Evolutionary conservation across 306 rosid species (phyloP).

Genomic region (Malus sylvestris): DNA sequence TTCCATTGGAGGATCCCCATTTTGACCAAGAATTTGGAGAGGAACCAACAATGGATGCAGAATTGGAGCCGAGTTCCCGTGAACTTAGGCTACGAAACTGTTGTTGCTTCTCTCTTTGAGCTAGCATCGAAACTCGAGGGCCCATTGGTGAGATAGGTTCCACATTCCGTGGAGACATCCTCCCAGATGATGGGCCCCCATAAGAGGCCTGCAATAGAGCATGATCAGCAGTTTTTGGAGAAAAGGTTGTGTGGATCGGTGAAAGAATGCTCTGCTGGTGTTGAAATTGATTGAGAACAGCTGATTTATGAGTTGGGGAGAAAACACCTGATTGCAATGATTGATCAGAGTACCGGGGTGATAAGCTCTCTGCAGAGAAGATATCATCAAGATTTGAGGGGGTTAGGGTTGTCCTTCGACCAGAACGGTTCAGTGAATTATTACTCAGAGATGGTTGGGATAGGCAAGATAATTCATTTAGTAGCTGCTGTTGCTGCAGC

Average conservation of each 20-base stretch:
- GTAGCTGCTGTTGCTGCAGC: constrained; percentile 67
- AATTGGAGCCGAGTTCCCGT: constrained; percentile 70
- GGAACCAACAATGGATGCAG: constrained; percentile 42
- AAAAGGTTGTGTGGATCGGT: constrained; percentile 72
- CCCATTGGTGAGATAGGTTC: constrained; percentile 86
- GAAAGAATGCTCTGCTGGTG: constrained; percentile 81
- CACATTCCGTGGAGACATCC: constrained; percentile 78
- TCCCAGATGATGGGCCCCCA: constrained; percentile 68
- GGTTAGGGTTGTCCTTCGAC: constrained; percentile 59
- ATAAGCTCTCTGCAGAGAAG: constrained; percentile 76
- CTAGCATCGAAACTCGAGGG: constrained; percentile 65
- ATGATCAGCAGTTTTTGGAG: constrained; percentile 63
- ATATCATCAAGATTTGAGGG: constrained; percentile 91
- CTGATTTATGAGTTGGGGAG: constrained; percentile 90
- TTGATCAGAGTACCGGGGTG: constrained; percentile 79
- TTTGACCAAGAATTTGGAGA: constrained; percentile 64
- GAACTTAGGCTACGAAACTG: constrained; percentile 96
- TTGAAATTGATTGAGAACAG: constrained; percentile 77
- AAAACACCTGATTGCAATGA: constrained; percentile 58
- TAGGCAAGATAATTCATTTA: constrained; percentile 59
- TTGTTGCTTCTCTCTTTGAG: constrained; percentile 76
- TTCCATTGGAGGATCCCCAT: constrained; percentile 81
- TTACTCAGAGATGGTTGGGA: constrained; percentile 61
- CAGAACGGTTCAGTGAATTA: constrained; percentile 59
- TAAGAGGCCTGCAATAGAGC: constrained; percentile 62